Evolutionary conservation across 192 early-diverging fungal genomes (phyloP), one percentile per base, ranked within the genome.

Genomic region (Coemansia sp.): DNA sequence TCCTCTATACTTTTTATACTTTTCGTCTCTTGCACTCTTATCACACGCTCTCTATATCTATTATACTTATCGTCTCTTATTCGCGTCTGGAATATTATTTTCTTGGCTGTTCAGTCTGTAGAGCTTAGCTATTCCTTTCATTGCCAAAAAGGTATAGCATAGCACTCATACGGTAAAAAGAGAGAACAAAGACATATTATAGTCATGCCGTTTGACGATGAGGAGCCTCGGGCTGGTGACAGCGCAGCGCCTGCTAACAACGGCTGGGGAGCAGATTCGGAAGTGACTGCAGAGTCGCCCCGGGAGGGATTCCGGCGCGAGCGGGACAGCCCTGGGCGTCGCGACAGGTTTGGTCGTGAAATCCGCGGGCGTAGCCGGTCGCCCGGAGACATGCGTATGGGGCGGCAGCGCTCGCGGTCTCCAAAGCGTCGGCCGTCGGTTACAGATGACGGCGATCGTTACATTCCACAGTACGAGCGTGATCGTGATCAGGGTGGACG

Each of bases 401-500:
- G 15, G 34, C 67, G 76, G 14, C 76, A 70, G 46, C 73, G 73
- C 58, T 81, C 79, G 60, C 70, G 73, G 17, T 76, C 73, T 63
- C 79, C 79, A 2, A 14, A n/a, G 5, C 70, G 82, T 17, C 67
- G 74, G 36, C 28, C 58, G 20, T 37, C 68, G 4, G 75, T 73
- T 17, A 28, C 51, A 2, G 84, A 86, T 17, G 86, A 88, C 1
- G 84, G 86, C 24, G 92, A 94, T 56, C 86, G 83, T 44, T 94
- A 93, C 67, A 85, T 92, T 56, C 92, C 92, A n/a, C 89, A 93
- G 54, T 94, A 93, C 62, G 89, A 89, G 10, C 85, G 47, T 48
- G 91, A 94, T 36, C 31, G 60, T 21, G 61, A 26, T 2, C 64
- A 75, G 20, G 71, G 58, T 40, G 79, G 64, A 24, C 71, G 70